Conservation (phyloP, 1,284 basidiomycete species). For the Inonotus obliquus region DNA sequence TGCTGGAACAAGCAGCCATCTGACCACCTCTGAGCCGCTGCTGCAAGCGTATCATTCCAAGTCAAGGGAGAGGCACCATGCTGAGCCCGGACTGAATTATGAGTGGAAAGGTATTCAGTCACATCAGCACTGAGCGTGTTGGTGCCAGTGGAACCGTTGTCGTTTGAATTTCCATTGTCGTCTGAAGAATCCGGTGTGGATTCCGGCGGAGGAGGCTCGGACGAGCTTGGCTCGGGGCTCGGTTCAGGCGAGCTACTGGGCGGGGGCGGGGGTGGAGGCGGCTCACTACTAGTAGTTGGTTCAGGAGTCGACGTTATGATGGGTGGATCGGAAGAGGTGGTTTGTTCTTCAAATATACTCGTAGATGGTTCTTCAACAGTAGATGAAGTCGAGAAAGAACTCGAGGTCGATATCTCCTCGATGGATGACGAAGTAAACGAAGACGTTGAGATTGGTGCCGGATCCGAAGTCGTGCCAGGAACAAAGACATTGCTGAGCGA, state of each 20-base stretch:
- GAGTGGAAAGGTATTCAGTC: constrained; percentile 45
- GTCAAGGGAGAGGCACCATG: constrained; percentile 55
- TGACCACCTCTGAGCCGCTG: constrained; percentile 61
- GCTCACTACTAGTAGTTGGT: not conserved
- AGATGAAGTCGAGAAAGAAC: not conserved
- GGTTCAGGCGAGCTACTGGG: not conserved
- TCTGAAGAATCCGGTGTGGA: not conserved
- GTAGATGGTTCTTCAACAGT: not conserved
- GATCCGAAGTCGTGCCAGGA: not conserved
- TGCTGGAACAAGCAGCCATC: constrained; percentile 58
- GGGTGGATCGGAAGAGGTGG: not conserved
- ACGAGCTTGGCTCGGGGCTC: not conserved
- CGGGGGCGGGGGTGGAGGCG: not conserved
- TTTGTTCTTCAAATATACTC: not conserved
- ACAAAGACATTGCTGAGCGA: not conserved
- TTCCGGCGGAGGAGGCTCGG: not conserved
- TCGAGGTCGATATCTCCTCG: not conserved
- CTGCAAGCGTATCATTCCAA: constrained; percentile 53
- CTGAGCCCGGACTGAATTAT: constrained; percentile 54
- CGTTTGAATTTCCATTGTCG: not conserved
- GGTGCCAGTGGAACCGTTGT: not conserved
- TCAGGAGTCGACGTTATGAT: not conserved
- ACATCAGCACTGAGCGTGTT: constrained; percentile 21
- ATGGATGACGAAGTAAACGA: not conserved
- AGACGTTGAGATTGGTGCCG: not conserved